Conservation (phyloP, 2,329 filamentous ascomycete species). For the Fusarium sp. region DNA sequence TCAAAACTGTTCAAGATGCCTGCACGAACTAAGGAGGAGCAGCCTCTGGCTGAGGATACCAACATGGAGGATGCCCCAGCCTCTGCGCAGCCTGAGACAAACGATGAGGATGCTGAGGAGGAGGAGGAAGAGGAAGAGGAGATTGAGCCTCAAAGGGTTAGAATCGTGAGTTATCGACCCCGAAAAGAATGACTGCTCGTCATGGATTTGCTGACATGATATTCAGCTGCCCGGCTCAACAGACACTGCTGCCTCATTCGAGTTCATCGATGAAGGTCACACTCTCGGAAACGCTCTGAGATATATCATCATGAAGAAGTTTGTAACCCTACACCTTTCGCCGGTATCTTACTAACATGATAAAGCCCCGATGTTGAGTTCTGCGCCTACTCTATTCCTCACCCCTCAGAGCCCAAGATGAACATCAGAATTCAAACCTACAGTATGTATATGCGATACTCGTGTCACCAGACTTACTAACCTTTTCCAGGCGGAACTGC, state of each 20-base stretch:
- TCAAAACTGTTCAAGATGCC: slow-evolving; percentile 50
- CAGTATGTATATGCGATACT: slow-evolving; percentile 66
- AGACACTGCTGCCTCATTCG: slow-evolving; percentile 92
- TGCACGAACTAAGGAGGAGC: slow-evolving; percentile 53
- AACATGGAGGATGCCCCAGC: slow-evolving; percentile 60
- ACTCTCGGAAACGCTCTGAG: slow-evolving; percentile 93
- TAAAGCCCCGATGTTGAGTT: slow-evolving; percentile 93
- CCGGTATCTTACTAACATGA: slow-evolving; percentile 4
- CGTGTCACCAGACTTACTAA: neutral
- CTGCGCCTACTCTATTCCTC: slow-evolving; percentile 97
- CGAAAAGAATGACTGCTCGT: neutral
- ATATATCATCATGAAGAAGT: slow-evolving; percentile 99
- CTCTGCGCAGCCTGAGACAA: slow-evolving; percentile 51
- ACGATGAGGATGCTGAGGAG: slow-evolving; percentile 53
- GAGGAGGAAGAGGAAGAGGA: slow-evolving; percentile 60
- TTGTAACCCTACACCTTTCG: slow-evolving; percentile 48
- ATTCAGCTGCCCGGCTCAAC: slow-evolving; percentile 82
- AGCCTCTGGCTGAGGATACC: slow-evolving; percentile 49
- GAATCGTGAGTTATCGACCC: slow-evolving; percentile 62
- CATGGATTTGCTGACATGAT: slow-evolving; percentile 18
- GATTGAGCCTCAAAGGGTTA: slow-evolving; percentile 66
- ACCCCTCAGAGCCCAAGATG: slow-evolving; percentile 96
- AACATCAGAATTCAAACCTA: slow-evolving; percentile 98
- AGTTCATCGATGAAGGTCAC: slow-evolving; percentile 93
- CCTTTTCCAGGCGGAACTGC: slow-evolving; percentile 76